Percentiles rank a stretch among this genome's conserved stretches.
Evolutionary conservation across 768 basidiomycete species (phyloP).

Genomic region (Auriscalpium microsporum): DNA sequence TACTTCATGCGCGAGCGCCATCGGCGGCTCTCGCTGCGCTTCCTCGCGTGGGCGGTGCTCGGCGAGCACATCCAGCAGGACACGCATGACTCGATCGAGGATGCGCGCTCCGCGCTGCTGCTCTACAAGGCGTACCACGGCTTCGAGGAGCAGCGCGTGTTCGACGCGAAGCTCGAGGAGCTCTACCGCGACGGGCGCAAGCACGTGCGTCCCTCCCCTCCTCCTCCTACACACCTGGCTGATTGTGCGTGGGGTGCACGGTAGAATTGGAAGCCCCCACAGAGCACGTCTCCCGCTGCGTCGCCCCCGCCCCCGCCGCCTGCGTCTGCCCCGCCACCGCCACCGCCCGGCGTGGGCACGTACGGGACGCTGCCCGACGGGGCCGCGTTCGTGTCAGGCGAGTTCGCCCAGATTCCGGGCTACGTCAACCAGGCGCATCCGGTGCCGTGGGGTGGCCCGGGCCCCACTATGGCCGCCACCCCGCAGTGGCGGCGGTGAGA

Average conservation of each 20-base stretch:
- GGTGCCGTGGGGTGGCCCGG: no score
- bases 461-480: no score
- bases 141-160: constrained; percentile 65
- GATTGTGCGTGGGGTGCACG: not conserved
- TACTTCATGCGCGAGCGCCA: constrained; percentile 79
- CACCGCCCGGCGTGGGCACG: no score
- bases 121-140: constrained; percentile 77
- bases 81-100: constrained; percentile 98
- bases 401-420: no score
- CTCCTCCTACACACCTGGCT: not conserved
- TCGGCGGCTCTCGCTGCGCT: constrained; percentile 83
- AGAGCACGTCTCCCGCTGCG: constrained; percentile 9
- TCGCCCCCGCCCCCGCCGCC: constrained; percentile 3
- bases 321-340: constrained; percentile 7
- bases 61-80: constrained; percentile 88
- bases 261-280: constrained; percentile 54
- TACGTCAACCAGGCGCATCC: no score
- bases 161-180: constrained; percentile 84
- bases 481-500: no score
- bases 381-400: no score
- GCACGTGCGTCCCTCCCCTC: constrained; percentile 40
- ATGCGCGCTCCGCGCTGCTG: constrained; percentile 78
- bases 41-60: constrained; percentile 91
- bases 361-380: no score
- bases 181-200: constrained; percentile 71